These are phyloP conservation scores for Crucibulum laeve DNA, from an alignment of 768 basidiomycete genomes.

Conservation along the genomic window DNA sequence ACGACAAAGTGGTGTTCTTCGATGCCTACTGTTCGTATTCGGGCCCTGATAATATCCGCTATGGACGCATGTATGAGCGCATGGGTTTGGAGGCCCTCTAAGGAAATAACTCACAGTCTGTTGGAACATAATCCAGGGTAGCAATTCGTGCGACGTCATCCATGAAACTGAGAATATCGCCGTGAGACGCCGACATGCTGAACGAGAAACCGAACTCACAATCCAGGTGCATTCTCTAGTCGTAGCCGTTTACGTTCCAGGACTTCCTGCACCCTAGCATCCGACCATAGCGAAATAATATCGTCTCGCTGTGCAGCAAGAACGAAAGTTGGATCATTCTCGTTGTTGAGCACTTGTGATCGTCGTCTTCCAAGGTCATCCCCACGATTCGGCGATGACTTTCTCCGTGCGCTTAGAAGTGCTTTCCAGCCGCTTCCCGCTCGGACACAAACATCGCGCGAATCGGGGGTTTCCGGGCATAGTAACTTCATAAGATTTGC, in stretches of 20 bases:
- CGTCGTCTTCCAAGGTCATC: slow-evolving; percentile 7
- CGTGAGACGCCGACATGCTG: not conserved
- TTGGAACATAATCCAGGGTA: slow-evolving; percentile 50
- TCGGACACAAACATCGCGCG: slow-evolving; percentile 43
- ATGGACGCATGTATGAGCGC: not conserved
- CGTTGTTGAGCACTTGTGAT: slow-evolving; percentile 20
- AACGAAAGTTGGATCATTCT: slow-evolving; percentile 45
- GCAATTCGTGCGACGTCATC: slow-evolving; percentile 64
- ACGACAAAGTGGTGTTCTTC: slow-evolving; percentile 66
- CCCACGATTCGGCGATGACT: not conserved
- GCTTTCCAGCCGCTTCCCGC: slow-evolving; percentile 60
- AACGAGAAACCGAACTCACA: slow-evolving; percentile 41
- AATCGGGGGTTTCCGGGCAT: slow-evolving; percentile 36
- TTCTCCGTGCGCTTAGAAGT: slow-evolving; percentile 20
- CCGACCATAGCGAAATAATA: slow-evolving; percentile 59
- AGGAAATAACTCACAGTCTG: slow-evolving; percentile 45
- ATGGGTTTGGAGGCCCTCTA: not conserved
- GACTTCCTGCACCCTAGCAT: slow-evolving; percentile 46
- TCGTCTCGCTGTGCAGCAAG: slow-evolving; percentile 54
- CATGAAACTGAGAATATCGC: slow-evolving; percentile 50
- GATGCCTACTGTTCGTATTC: slow-evolving; percentile 69
- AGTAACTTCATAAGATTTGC: slow-evolving; percentile 46
- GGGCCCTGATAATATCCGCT: slow-evolving; percentile 73
- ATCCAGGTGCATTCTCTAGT: slow-evolving; percentile 63
- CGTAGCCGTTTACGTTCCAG: slow-evolving; percentile 44